phyloP scores from a whole-genome alignment of 306 rosid genomes.

The Quercus aquifolioides region DNA sequence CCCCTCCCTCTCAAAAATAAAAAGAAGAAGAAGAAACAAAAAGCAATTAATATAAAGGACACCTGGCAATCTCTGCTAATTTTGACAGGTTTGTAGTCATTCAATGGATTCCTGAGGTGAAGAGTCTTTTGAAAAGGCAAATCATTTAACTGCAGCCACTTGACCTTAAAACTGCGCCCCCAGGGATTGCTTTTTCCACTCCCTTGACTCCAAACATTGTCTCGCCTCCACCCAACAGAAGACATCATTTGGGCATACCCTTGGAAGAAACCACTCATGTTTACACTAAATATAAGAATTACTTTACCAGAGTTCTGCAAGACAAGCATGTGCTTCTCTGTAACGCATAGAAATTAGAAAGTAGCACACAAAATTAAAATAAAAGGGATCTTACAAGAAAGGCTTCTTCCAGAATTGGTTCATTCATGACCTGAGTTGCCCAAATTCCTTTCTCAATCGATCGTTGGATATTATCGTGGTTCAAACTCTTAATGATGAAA shows the following conservation, averaged over 20 bases:
- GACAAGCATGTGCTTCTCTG: constrained; percentile 36
- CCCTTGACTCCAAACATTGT: constrained; percentile 70
- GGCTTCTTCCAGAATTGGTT: constrained; percentile 71
- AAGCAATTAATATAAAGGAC: constrained; percentile 10
- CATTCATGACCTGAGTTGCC: constrained; percentile 90
- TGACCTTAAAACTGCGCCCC: constrained; percentile 76
- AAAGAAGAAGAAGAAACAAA: background rate
- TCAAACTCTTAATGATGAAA: constrained; percentile 76
- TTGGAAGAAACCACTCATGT: constrained; percentile 88
- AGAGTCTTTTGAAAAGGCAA: constrained; percentile 73
- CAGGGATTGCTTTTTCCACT: constrained; percentile 66
- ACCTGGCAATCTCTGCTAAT: constrained; percentile 92
- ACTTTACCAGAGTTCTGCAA: constrained; percentile 73
- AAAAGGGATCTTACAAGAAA: constrained; percentile 58
- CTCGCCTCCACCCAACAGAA: constrained; percentile 71
- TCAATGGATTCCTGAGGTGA: constrained; percentile 80
- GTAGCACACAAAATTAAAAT: constrained; percentile 1
- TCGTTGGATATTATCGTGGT: constrained; percentile 53
- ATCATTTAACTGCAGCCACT: constrained; percentile 68
- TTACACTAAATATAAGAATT: constrained; percentile 73
- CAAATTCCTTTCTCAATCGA: constrained; percentile 79
- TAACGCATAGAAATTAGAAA: constrained; percentile 22
- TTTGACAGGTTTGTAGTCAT: constrained; percentile 83
- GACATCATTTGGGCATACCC: constrained; percentile 86
- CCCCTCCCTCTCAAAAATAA: background rate